Evolutionary conservation across 2,329 filamentous ascomycete genomes (phyloP).

Genomic region (Rhynchosporium graminicola): DNA sequence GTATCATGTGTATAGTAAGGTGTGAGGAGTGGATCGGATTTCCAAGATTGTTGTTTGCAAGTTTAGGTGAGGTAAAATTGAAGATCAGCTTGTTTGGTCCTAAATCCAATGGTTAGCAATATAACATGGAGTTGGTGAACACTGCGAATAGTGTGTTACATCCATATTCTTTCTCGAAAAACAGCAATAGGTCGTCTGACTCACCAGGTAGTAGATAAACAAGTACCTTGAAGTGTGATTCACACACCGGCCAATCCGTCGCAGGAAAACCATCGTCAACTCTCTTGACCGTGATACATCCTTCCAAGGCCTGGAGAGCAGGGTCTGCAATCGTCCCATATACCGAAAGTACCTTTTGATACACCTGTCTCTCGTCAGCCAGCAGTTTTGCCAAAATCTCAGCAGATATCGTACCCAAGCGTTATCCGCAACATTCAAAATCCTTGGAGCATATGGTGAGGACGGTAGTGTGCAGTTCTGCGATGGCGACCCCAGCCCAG

Average conservation of each 20-base stretch:
- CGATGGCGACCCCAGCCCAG: conserved; percentile 57
- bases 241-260: conserved; percentile 81
- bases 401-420: conserved; percentile 66
- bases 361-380: conserved; percentile 59
- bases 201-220: conserved; percentile 83
- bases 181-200: neutral
- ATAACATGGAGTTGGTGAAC: no score
- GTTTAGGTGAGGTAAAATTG: conserved; percentile 83
- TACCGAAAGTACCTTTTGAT: conserved; percentile 85
- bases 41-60: conserved; percentile 66
- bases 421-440: conserved; percentile 77
- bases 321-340: conserved; percentile 80
- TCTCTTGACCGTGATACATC: conserved; percentile 75
- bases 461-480: conserved; percentile 60
- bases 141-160: neutral
- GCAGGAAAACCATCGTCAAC: conserved; percentile 84
- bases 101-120: neutral
- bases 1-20: conserved; percentile 83
- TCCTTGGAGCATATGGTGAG: conserved; percentile 78
- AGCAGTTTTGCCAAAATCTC: neutral
- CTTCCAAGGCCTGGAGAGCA: conserved; percentile 68
- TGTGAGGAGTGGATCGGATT: conserved; percentile 76
- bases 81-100: conserved; percentile 79
- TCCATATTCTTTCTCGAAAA: neutral
- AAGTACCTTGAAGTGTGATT: conserved; percentile 88